Conservation (phyloP, 371 early-diverging fungal species). For the Mucor piriformis region DNA sequence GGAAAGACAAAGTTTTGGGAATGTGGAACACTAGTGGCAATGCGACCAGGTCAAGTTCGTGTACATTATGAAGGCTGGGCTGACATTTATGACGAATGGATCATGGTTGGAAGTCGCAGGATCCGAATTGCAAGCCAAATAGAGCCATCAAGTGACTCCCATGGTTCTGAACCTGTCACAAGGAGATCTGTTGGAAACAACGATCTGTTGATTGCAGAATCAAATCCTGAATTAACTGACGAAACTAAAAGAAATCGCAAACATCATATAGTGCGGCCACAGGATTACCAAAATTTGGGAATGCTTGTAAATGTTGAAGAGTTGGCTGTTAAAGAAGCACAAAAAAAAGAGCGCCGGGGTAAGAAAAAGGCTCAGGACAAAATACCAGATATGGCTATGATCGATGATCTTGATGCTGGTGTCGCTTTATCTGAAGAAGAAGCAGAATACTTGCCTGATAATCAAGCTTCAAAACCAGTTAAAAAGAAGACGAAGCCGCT, state of each 20-base stretch:
- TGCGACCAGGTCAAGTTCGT: conserved; percentile 52
- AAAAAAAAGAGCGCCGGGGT: conserved; percentile 14
- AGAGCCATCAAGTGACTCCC: neutral
- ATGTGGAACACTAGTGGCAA: conserved; percentile 48
- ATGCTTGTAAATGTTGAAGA: conserved; percentile 26
- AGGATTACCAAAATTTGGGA: conserved; percentile 43
- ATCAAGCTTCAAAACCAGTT: neutral
- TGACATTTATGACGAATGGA: conserved; percentile 64
- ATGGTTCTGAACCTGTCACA: neutral
- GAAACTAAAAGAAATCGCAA: conserved; percentile 35
- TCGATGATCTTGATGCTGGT: neutral
- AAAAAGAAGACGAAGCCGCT: neutral
- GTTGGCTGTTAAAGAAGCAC: conserved; percentile 9
- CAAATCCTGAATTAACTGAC: conserved; percentile 47
- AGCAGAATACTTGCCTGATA: neutral
- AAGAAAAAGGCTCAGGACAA: conserved; percentile 1
- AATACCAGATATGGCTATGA: neutral
- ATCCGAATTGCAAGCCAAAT: conserved; percentile 21
- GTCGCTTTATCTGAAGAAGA: neutral
- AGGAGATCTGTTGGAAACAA: neutral
- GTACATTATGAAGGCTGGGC: conserved; percentile 67
- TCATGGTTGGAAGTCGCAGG: conserved; percentile 61
- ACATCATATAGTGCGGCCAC: conserved; percentile 35
- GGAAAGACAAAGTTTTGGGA: conserved; percentile 50
- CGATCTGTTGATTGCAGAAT: conserved; percentile 27